Evolutionary conservation across 352 stramenopile genomes (phyloP).

Genomic region (Phytophthora aleatoria): DNA sequence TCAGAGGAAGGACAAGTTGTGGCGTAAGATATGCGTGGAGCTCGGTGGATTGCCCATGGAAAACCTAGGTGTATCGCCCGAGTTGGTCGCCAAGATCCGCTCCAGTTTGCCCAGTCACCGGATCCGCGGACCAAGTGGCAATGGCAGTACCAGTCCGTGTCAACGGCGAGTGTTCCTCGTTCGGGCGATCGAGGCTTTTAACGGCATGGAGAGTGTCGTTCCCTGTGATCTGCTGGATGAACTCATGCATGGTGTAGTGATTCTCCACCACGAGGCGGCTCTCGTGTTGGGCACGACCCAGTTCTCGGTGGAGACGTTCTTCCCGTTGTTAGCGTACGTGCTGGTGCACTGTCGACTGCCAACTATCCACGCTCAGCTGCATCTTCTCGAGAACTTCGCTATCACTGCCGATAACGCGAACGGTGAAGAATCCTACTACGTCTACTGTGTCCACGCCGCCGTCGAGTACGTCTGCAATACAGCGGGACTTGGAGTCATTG

Average conservation of each 20-base stretch:
- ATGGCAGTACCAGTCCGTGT: conserved; percentile 17
- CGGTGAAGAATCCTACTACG: conserved; percentile 89
- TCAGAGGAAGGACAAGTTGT: conserved; percentile 85
- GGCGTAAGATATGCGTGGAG: conserved; percentile 74
- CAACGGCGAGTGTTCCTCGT: conserved; percentile 60
- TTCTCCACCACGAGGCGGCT: conserved; percentile 84
- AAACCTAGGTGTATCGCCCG: conserved; percentile 53
- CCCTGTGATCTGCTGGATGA: conserved; percentile 86
- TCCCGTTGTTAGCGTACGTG: conserved; percentile 83
- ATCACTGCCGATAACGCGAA: conserved; percentile 81
- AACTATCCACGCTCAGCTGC: conserved; percentile 78
- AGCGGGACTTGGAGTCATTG: conserved; percentile 30
- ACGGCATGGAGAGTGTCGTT: conserved; percentile 75
- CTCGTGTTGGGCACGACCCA: conserved; percentile 87
- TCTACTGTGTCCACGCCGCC: conserved; percentile 86
- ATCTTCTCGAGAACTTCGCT: conserved; percentile 85
- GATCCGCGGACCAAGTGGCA: conserved; percentile 14
- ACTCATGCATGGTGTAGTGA: conserved; percentile 84
- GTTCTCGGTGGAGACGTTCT: conserved; percentile 89
- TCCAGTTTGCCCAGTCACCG: conserved; percentile 56
- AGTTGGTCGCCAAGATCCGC: conserved; percentile 70
- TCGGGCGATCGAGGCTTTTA: conserved; percentile 81
- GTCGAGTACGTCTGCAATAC: conserved; percentile 88
- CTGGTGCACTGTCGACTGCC: conserved; percentile 75
- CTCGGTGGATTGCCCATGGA: conserved; percentile 72